Percentiles rank a stretch among this genome's conserved stretches.
These are phyloP conservation scores for Magnolia sinica DNA, from an alignment of 164 flowering plant genomes.

Conservation along the genomic window DNA sequence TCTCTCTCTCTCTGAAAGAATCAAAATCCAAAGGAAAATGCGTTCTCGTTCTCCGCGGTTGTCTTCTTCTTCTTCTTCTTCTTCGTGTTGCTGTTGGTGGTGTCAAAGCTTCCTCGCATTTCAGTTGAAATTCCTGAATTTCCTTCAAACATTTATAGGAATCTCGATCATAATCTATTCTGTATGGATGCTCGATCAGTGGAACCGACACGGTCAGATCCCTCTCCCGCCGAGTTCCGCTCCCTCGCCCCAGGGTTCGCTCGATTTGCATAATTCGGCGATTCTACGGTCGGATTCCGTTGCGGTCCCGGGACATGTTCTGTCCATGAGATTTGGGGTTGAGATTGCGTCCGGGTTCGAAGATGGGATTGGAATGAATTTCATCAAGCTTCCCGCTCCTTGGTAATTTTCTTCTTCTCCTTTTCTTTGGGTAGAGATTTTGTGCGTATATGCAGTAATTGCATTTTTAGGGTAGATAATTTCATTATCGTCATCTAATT, in stretches of 20 bases:
- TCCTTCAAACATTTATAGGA: constrained; percentile 63
- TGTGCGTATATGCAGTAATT: not conserved
- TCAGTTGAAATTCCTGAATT: constrained; percentile 60
- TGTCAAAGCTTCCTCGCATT: constrained; percentile 51
- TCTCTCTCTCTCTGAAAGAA: not conserved
- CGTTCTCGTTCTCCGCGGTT: not conserved
- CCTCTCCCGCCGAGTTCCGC: constrained; percentile 30
- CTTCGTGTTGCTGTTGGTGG: constrained; percentile 18
- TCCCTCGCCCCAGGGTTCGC: constrained; percentile 22
- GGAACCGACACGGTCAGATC: constrained; percentile 39
- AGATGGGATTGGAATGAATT: constrained; percentile 18
- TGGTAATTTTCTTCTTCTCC: constrained; percentile 31
- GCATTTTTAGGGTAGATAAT: not conserved
- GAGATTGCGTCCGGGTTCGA: constrained; percentile 32
- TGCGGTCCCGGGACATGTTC: constrained; percentile 9
- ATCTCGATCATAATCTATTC: constrained; percentile 63
- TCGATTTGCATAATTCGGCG: constrained; percentile 12
- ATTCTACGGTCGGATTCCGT: constrained; percentile 2
- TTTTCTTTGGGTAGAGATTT: not conserved
- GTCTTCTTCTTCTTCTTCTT: not conserved
- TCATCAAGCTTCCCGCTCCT: constrained; percentile 52
- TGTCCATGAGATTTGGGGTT: constrained; percentile 19
- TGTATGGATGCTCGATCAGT: constrained; percentile 62
- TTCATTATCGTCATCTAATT: not conserved
- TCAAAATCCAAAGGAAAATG: not conserved